Evolutionary conservation across 306 rosid genomes (phyloP).

Genomic region (Gleditsia sinensis): DNA sequence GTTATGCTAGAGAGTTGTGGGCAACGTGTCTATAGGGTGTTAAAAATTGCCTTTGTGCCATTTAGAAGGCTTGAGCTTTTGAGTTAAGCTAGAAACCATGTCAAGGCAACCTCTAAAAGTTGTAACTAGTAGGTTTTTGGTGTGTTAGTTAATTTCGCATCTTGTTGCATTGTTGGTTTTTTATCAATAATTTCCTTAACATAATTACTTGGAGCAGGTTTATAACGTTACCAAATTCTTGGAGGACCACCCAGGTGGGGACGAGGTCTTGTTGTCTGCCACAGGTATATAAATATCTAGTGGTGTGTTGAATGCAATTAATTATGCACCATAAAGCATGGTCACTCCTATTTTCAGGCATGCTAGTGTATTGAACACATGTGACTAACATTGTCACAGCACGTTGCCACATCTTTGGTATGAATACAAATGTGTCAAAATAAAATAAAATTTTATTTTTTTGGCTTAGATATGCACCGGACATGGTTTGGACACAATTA

Average conservation of each 20-base stretch:
- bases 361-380: too few species aligned
- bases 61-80: not conserved
- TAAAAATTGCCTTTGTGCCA: constrained; percentile 6
- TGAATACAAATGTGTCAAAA: too few species aligned
- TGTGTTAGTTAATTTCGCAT: not conserved
- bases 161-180: not conserved
- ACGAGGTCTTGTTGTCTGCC: constrained; percentile 67
- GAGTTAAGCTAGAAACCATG: not conserved
- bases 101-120: not conserved
- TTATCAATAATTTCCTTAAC: not conserved
- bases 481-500: too few species aligned
- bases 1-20: not conserved
- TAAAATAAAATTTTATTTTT: too few species aligned
- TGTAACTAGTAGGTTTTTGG: not conserved
- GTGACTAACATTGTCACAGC: too few species aligned
- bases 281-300: constrained; percentile 51
- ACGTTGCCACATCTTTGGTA: too few species aligned
- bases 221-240: constrained; percentile 76
- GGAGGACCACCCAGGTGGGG: constrained; percentile 96
- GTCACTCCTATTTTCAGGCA: too few species aligned
- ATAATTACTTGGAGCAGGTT: constrained; percentile 50
- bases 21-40: not conserved
- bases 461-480: too few species aligned
- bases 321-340: not conserved
- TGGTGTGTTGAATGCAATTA: not conserved